Evolutionary conservation across 148 eudicot genomes (phyloP), one percentile per base, ranked within the genome.

Genomic region (Silene uniflora): DNA sequence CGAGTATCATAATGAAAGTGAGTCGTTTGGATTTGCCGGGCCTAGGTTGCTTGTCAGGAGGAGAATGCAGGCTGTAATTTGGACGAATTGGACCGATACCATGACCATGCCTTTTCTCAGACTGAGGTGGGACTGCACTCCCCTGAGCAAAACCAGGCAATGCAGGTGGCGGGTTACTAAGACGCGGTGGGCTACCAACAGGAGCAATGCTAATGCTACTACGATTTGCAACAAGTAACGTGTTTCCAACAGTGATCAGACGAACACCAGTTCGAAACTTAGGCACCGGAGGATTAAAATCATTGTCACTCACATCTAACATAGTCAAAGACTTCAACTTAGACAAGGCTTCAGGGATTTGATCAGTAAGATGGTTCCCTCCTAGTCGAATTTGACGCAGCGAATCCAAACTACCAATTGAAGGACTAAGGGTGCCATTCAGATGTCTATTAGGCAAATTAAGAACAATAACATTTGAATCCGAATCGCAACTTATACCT

Each of bases 341-440:
- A 59, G 91, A 80, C 52, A 86, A 73, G 32, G 81, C 84, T 16
- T 22, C 47, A 46, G 93, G 97, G 32, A 91, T 73, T 64, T 19
- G 73, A 55, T 91, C 89, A 62, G 42, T 69, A 17, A 89, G 56
- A 75, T 78, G 76, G 75, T 89, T 91, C 75, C 86, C 85, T 47
- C 69, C 81, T 10, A 91, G 76, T 73, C 86, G 78, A 81, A 91
- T 78, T 46, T 87, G 86, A 46, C 75, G 78, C 60, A 89, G 69
- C 8, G 88, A 86, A 69, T 66, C 72, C 58, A 91, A 74, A 52
- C 74, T 85, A 55, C 63, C 85, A 62, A 91, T 69, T 49, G 91
- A 87, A 74, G 97, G 89, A 69, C 88, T 89, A 24, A 90, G 79
- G 52, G 88, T 89, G 61, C 97, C 93, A 73, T 76, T 87, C 74